Conservation (phyloP, 306 rosid species). For the Luffa aegyptiaca region DNA sequence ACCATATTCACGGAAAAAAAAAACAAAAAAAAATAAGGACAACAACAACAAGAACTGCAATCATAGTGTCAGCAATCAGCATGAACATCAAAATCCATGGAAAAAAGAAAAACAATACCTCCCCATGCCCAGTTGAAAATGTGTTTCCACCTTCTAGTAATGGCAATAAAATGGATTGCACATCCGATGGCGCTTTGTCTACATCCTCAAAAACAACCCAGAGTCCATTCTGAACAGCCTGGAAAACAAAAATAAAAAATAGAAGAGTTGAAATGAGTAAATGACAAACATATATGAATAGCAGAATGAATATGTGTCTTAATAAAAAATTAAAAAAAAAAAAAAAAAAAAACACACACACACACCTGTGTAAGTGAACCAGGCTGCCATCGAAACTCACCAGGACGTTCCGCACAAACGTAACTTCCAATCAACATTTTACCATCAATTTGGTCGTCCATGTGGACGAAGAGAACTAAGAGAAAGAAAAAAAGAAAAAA, state of each 20-base stretch:
- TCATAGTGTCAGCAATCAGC: not conserved
- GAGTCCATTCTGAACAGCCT: conserved; percentile 80
- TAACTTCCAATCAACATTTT: conserved; percentile 75
- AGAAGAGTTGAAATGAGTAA: not conserved
- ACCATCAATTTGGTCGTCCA: conserved; percentile 94
- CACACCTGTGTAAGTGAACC: conserved; percentile 92
- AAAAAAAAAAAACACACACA: not conserved
- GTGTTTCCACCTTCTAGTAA: conserved; percentile 59
- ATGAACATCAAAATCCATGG: not conserved
- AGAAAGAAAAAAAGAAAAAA: conserved; percentile 3
- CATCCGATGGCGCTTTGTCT: conserved; percentile 85
- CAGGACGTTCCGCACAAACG: conserved; percentile 77
- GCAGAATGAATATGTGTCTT: conserved; percentile 2
- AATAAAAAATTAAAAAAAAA: not conserved
- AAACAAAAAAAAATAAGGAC: too few relatives aligned
- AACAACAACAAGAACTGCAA: not conserved
- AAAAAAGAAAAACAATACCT: conserved; percentile 32
- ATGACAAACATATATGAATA: not conserved
- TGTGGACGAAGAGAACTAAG: conserved; percentile 75
- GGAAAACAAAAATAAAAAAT: not conserved
- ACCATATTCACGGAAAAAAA: not conserved
- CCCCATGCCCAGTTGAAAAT: conserved; percentile 67
- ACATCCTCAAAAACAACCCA: conserved; percentile 96
- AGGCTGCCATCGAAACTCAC: conserved; percentile 95
- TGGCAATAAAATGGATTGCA: conserved; percentile 60